These are phyloP conservation scores for Penicillium capsulatum DNA, from an alignment of 2,329 filamentous ascomycete species.

Conservation along the genomic window DNA sequence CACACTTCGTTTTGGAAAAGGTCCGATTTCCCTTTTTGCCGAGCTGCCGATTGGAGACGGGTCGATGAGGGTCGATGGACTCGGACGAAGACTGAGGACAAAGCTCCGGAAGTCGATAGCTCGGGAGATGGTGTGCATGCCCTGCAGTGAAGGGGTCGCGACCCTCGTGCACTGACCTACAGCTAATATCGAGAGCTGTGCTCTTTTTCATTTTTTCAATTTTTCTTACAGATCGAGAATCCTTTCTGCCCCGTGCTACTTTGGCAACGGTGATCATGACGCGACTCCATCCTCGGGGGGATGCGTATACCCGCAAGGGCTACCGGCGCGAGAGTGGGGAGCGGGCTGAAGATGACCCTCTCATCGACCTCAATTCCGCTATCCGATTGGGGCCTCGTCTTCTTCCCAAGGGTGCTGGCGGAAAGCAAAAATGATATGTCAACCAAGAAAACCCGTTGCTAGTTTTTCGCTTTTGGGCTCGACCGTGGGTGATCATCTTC, in stretches of 20 bases:
- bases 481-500: conserved; percentile 6
- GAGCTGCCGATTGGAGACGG: conserved; percentile 11
- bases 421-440: conserved; percentile 18
- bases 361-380: neutral
- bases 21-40: conserved; percentile 13
- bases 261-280: conserved; percentile 19
- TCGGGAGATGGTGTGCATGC: conserved; percentile 22
- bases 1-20: conserved; percentile 2
- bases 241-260: conserved; percentile 7
- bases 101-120: conserved; percentile 18
- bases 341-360: neutral
- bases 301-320: conserved; percentile 14
- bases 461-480: conserved; percentile 3
- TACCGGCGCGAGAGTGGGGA: conserved; percentile 1
- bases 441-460: conserved; percentile 4
- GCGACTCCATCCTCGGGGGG: conserved; percentile 7
- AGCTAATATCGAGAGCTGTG: conserved; percentile 3
- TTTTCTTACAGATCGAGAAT: neutral
- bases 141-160: conserved; percentile 12
- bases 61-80: conserved; percentile 7
- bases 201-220: neutral
- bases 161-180: conserved; percentile 20
- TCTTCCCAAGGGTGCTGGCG: too few relatives aligned
- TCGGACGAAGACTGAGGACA: conserved; percentile 5
- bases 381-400: too few relatives aligned